A percentile compares a stretch with the other conserved stretches of the same genome.
Evolutionary conservation across 1,284 basidiomycete species (phyloP).

Genomic region (Chondrostereum purpureum): DNA sequence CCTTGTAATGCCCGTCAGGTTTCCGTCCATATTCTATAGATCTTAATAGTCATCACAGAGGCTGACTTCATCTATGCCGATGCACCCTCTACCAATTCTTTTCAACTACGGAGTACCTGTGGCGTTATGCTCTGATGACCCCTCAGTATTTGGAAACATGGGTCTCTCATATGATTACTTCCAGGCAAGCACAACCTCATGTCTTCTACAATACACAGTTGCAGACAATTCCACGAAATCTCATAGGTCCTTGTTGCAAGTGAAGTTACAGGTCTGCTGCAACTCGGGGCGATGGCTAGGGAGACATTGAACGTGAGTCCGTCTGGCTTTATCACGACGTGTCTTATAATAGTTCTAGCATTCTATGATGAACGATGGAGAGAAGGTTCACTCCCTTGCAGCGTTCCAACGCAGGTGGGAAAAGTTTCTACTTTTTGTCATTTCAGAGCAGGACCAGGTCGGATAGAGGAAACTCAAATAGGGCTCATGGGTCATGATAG

Average conservation of each 20-base stretch:
- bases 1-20: slow-evolving; percentile 50
- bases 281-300: slow-evolving; percentile 52
- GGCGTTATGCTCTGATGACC: slow-evolving; percentile 68
- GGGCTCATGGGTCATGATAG: too few relatives aligned
- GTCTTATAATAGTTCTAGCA: slow-evolving; percentile 31
- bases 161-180: slow-evolving; percentile 69
- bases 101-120: slow-evolving; percentile 67
- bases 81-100: slow-evolving; percentile 62
- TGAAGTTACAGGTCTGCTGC: slow-evolving; percentile 55
- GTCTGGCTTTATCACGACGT: background rate
- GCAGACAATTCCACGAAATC: too few relatives aligned
- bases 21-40: background rate
- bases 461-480: too few relatives aligned
- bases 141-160: slow-evolving; percentile 71
- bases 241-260: slow-evolving; percentile 56
- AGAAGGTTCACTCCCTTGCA: slow-evolving; percentile 39
- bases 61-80: slow-evolving; percentile 67
- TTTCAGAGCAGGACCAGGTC: slow-evolving; percentile 2
- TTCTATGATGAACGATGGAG: slow-evolving; percentile 40
- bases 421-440: slow-evolving; percentile 41
- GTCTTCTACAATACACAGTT: background rate
- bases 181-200: slow-evolving; percentile 35
- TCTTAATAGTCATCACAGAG: slow-evolving; percentile 31
- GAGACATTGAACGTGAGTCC: slow-evolving; percentile 55
- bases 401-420: slow-evolving; percentile 51